Conservation (phyloP, 2,329 filamentous ascomycete species). For the Paraphoma chrysanthemicola region DNA sequence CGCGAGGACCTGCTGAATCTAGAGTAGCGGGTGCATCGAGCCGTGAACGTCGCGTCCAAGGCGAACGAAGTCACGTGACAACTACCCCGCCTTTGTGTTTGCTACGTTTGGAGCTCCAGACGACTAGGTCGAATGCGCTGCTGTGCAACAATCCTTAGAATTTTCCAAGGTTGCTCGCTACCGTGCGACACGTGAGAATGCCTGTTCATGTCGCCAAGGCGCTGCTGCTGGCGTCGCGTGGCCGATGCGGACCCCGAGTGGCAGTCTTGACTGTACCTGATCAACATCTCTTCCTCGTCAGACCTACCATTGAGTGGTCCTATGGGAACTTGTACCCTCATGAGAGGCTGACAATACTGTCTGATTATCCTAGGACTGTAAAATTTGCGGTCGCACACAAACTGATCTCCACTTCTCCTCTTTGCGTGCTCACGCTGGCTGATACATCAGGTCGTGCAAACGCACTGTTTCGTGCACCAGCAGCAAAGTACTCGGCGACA, state of each 20-base stretch:
- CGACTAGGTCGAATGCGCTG: background rate
- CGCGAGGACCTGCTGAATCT: constrained; percentile 34
- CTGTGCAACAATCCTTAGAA: background rate
- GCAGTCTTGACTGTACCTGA: too few species aligned
- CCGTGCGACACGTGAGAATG: too few species aligned
- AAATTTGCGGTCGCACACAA: background rate
- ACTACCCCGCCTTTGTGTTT: constrained; percentile 9
- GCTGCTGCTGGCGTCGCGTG: too few species aligned
- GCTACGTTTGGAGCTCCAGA: background rate
- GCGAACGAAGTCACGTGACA: constrained; percentile 14
- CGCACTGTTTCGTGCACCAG: background rate
- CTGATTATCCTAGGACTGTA: background rate
- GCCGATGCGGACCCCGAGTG: too few species aligned
- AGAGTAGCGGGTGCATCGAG: constrained; percentile 21
- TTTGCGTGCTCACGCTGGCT: background rate
- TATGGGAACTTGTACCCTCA: too few species aligned
- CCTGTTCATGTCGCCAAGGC: too few species aligned
- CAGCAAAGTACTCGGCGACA: background rate
- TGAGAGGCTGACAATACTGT: background rate
- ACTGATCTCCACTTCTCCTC: background rate
- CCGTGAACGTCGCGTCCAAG: constrained; percentile 8
- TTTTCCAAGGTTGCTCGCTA: too few species aligned
- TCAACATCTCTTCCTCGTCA: too few species aligned
- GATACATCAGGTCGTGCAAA: background rate
- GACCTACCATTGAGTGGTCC: too few species aligned